Base-by-base conservation (phyloP, 2,329 filamentous ascomycete species). In the Helotiales sp. region DNA sequence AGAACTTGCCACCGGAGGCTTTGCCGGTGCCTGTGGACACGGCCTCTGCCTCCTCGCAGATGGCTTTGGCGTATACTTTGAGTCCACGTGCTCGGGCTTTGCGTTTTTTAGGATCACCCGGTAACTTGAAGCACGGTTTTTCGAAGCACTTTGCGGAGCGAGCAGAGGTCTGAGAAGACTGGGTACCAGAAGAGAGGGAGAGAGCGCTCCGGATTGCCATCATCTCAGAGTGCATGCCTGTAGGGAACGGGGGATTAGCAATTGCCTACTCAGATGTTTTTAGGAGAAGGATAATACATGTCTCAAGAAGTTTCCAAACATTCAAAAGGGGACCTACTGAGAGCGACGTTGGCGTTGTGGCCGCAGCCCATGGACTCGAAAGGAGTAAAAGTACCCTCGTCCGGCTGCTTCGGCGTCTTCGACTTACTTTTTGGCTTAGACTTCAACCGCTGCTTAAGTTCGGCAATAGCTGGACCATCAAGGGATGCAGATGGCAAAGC, bases 181-280 rank as follows among this genome's bases (percentile, higher is more conserved):
- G 72, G 57, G 79, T 80, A 70, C 78, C 69, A 61, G 71, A 80
- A 61, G 81, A 83, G 61, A 80, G 77, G 47, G 80, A 77, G 61
- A 85, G 80, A 50, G 83, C 83, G 30, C 81, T 82, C 72, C 82
- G 80, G 73, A 86, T 84, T 30, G 83, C 84, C 82, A 85, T 85
- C 83, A 85, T 86, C 78, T 86, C 83, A 3, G 81, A 82, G 71
- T 86, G 84, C 82, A 86, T 84, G 17, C n/a, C n/a, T n/a, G n/a
- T n/a, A n/a, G n/a, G n/a, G n/a, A n/a, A n/a, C n/a, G n/a, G n/a
- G n/a, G n/a, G n/a, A n/a, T n/a, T n/a, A n/a, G n/a, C n/a, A n/a
- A n/a, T n/a, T n/a, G n/a, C n/a, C n/a, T n/a, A n/a, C n/a, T n/a
- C n/a, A n/a, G n/a, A n/a, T n/a, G n/a, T n/a, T n/a, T n/a, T n/a